Evolutionary conservation across 2,329 filamentous ascomycete species (phyloP).

Genomic region (Ascochyta koolunga): DNA sequence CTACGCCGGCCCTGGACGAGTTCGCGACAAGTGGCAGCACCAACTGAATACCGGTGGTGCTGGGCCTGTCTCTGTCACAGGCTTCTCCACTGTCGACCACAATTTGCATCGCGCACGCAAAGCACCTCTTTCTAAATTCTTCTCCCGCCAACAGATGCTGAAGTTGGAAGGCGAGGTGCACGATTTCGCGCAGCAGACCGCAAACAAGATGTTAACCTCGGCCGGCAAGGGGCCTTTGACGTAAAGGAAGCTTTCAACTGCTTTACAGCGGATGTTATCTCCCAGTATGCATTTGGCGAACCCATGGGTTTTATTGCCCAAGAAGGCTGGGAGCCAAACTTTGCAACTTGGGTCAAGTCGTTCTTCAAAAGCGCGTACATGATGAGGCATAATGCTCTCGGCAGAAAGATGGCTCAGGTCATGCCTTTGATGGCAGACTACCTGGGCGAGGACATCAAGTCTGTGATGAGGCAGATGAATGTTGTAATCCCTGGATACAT

Average conservation of each 20-base stretch:
- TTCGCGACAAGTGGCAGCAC: constrained; percentile 33
- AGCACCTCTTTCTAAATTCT: constrained; percentile 44
- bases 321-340: constrained; percentile 36
- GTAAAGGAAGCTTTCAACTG: constrained; percentile 39
- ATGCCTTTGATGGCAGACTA: constrained; percentile 36
- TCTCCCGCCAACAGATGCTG: constrained; percentile 41
- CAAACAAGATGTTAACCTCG: constrained; percentile 27
- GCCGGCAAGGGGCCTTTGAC: constrained; percentile 27
- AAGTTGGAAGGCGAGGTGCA: constrained; percentile 33
- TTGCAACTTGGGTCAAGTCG: constrained; percentile 34
- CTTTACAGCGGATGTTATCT: constrained; percentile 36
- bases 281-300: constrained; percentile 35
- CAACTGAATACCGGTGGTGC: constrained; percentile 33
- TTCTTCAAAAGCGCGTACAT: constrained; percentile 37
- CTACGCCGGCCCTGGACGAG: constrained; percentile 35
- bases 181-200: constrained; percentile 24
- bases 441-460: constrained; percentile 33
- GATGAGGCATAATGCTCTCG: constrained; percentile 35
- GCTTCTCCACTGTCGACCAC: constrained; percentile 37
- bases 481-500: constrained; percentile 34
- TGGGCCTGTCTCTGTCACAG: constrained; percentile 33
- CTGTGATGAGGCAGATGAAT: constrained; percentile 35
- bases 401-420: constrained; percentile 30
- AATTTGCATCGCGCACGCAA: constrained; percentile 42
- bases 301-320: constrained; percentile 36